Evolutionary conservation across 495 filamentous ascomycete species (phyloP), one percentile per base, ranked within the genome.

Genomic region (Penicillium manginii): DNA sequence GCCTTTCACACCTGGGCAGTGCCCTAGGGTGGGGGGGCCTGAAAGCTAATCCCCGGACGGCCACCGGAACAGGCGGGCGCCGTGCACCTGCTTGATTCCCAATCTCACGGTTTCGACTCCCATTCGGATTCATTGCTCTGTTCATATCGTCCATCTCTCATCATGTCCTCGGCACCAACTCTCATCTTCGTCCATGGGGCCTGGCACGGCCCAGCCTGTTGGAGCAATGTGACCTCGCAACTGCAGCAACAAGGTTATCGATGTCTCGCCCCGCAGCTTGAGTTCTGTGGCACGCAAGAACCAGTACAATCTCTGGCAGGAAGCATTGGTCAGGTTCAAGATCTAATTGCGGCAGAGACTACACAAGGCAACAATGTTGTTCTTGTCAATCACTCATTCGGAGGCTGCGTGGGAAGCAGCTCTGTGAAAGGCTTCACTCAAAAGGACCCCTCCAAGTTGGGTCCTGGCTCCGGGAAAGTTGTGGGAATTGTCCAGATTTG

Each of bases 221-320:
- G 31, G 31, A 22, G 11, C 12, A 11, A 39, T 1, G 18, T 32
- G 31, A 39, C 31, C 23, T 43, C 32, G 43, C 31, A 14, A 8
- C 29, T 37, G 6, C n/a, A 57, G 45, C 54, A 57, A 11, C 21
- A 42, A 8, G 54, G 54, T 5, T 57, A 57, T 39, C 54, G 47
- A 14, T 57, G 54, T 26, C 33, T 57, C 12, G 32, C 46, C 32
- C 54, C 54, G 45, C 54, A 57, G 19, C 33, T 57, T 35, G 45
- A 57, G 17, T 50, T 57, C 45, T 50, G 54, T 8, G 54, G 54
- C 54, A 57, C 54, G 4, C 21, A 11, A 4, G 19, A 57, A 22
- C 54, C 54, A 10, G 54, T 57, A 14, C 14, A 49, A 10, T 57
- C 54, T 4, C 47, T 57, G 9, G 54, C 32, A 15, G 35, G 50